Conservation (phyloP, 805 yeast species). For the Kodamaea lidongshanica region DNA sequence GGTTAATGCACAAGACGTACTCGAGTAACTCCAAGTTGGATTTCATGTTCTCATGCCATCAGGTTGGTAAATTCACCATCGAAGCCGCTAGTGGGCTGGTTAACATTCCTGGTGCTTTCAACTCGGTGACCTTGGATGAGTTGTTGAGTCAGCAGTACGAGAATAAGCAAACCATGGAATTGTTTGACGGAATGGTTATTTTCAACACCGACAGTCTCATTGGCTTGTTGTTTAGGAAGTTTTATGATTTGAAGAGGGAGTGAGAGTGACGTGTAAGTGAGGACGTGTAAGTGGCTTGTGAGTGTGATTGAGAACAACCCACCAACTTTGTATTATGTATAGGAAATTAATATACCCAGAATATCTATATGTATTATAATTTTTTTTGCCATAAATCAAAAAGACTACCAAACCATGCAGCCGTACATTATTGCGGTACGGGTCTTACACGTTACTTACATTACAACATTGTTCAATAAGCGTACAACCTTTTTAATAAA, state of each 20-base stretch:
- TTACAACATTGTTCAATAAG: too few species aligned
- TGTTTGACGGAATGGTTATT: conserved; percentile 63
- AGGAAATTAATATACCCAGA: too few species aligned
- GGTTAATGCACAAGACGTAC: conserved; percentile 31
- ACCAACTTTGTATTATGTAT: too few species aligned
- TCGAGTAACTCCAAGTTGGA: conserved; percentile 60
- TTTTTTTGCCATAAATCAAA: too few species aligned
- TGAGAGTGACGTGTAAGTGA: too few species aligned
- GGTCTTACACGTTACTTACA: too few species aligned
- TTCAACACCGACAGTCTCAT: conserved; percentile 66
- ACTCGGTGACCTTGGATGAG: conserved; percentile 60
- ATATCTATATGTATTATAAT: too few species aligned
- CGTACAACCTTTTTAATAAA: too few species aligned
- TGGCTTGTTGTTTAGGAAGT: conserved; percentile 66
- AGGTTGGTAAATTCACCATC: conserved; percentile 63
- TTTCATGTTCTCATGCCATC: conserved; percentile 70
- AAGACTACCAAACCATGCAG: too few species aligned
- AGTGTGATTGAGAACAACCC: too few species aligned
- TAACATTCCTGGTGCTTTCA: conserved; percentile 56
- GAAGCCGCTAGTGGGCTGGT: conserved; percentile 70
- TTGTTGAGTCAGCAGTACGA: conserved; percentile 71
- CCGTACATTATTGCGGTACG: too few species aligned
- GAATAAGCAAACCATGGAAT: conserved; percentile 43
- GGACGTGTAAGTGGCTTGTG: too few species aligned
- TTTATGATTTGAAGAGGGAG: conserved; percentile 50